A percentile compares a stretch with the other conserved stretches of the same genome.
Evolutionary conservation across 192 early-diverging fungal species (phyloP).

Genomic region (Gigaspora rosea): DNA sequence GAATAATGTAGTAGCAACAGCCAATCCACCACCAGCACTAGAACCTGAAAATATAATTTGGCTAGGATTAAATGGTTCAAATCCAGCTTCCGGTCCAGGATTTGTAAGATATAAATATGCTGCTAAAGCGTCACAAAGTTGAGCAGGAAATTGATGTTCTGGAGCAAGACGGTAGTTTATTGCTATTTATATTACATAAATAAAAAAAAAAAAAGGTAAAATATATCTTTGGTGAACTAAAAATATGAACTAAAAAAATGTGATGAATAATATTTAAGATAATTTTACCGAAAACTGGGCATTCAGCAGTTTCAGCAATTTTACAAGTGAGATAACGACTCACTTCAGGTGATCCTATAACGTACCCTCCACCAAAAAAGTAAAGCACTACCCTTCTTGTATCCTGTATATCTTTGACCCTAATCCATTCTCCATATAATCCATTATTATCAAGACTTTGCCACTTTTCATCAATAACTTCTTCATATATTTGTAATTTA

Average conservation of each 20-base stretch:
- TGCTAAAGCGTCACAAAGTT: conserved; percentile 76
- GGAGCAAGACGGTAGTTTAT: conserved; percentile 83
- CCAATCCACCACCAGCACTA: conserved; percentile 65
- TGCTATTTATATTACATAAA: background rate
- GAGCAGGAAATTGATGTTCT: conserved; percentile 74
- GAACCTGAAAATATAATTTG: conserved; percentile 67
- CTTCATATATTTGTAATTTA: background rate
- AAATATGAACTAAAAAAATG: too few relatives aligned
- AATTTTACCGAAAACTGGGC: background rate
- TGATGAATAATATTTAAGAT: background rate
- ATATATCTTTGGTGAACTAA: too few relatives aligned
- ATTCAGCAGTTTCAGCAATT: background rate
- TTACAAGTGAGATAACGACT: background rate
- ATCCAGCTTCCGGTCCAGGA: conserved; percentile 6
- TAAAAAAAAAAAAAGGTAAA: background rate
- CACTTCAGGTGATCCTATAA: conserved; percentile 34
- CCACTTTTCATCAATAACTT: background rate
- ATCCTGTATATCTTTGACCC: conserved; percentile 25
- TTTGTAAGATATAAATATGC: conserved; percentile 62
- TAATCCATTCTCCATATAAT: conserved; percentile 43
- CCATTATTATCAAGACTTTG: background rate
- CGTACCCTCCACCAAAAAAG: conserved; percentile 75
- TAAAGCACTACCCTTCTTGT: conserved; percentile 63
- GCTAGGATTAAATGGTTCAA: conserved; percentile 39
- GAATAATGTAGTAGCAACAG: conserved; percentile 50